Conservation (phyloP, 1,284 basidiomycete genomes). For the Cryptococcus hybrid region DNA sequence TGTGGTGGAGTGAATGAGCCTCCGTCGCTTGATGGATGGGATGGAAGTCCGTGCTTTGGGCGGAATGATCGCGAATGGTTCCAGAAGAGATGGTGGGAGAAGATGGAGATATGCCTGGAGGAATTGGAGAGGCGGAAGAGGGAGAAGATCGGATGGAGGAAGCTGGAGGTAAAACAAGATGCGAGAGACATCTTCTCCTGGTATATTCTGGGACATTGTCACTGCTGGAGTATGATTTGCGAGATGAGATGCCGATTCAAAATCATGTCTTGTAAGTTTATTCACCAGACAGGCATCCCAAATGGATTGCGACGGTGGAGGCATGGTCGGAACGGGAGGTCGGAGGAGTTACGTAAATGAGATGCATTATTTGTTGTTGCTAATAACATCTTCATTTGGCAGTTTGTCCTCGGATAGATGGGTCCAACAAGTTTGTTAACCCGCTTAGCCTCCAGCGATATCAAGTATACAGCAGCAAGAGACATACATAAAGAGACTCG, state of each 20-base stretch:
- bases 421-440: too few relatives aligned
- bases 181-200: constrained; percentile 21
- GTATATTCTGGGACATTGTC: constrained; percentile 8
- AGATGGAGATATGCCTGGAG: constrained; percentile 22
- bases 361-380: too few relatives aligned
- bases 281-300: not conserved
- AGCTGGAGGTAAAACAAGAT: constrained; percentile 30
- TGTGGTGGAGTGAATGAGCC: constrained; percentile 29
- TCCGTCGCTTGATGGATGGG: constrained; percentile 34
- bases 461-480: too few relatives aligned
- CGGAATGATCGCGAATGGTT: constrained; percentile 23
- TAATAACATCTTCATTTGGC: too few relatives aligned
- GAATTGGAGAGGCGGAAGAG: constrained; percentile 27
- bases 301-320: too few relatives aligned
- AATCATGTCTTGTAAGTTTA: not conserved
- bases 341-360: too few relatives aligned
- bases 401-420: too few relatives aligned
- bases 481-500: too few relatives aligned
- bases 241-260: not conserved
- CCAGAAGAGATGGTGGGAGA: constrained; percentile 28
- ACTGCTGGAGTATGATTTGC: not conserved
- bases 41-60: constrained; percentile 34
- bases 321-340: too few relatives aligned
- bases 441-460: too few relatives aligned
- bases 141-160: constrained; percentile 14